phyloP scores from a whole-genome alignment of 345 rosid genomes.

The Dimocarpus longan region DNA sequence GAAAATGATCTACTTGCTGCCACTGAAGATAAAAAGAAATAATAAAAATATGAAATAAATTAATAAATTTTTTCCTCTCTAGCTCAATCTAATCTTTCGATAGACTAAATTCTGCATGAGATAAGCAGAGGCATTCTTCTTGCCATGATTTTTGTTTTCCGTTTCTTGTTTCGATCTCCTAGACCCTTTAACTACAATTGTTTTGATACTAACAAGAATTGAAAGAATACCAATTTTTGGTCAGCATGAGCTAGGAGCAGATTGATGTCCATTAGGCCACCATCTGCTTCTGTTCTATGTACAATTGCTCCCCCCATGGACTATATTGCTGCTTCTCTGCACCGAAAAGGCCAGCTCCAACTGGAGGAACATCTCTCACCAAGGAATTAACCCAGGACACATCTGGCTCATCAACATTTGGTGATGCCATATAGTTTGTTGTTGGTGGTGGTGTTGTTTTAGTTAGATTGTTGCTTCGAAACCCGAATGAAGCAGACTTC shows the following conservation, averaged over 20 bases:
- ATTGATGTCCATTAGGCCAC: slow-evolving; percentile 57
- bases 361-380: slow-evolving; percentile 70
- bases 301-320: slow-evolving; percentile 86
- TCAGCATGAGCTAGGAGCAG: slow-evolving; percentile 22
- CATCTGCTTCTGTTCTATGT: slow-evolving; percentile 90
- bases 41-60: slow-evolving; percentile 31
- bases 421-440: slow-evolving; percentile 23
- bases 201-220: slow-evolving; percentile 22
- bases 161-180: not conserved
- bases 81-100: slow-evolving; percentile 4
- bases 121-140: slow-evolving; percentile 24
- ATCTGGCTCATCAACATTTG: slow-evolving; percentile 69
- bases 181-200: slow-evolving; percentile 8
- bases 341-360: slow-evolving; percentile 36
- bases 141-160: slow-evolving; percentile 3
- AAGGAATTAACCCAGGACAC: slow-evolving; percentile 89
- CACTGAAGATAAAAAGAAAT: slow-evolving; percentile 15
- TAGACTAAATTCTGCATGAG: not conserved
- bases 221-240: slow-evolving; percentile 26
- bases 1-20: not conserved
- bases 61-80: slow-evolving; percentile 19
- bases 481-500: slow-evolving; percentile 80
- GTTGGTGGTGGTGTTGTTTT: slow-evolving; percentile 26
- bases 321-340: slow-evolving; percentile 41
- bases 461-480: slow-evolving; percentile 47